Evolutionary conservation across 257 asterid genomes (phyloP), one percentile per base, ranked within the genome.

Genomic region (Solanum lycopersicoides): DNA sequence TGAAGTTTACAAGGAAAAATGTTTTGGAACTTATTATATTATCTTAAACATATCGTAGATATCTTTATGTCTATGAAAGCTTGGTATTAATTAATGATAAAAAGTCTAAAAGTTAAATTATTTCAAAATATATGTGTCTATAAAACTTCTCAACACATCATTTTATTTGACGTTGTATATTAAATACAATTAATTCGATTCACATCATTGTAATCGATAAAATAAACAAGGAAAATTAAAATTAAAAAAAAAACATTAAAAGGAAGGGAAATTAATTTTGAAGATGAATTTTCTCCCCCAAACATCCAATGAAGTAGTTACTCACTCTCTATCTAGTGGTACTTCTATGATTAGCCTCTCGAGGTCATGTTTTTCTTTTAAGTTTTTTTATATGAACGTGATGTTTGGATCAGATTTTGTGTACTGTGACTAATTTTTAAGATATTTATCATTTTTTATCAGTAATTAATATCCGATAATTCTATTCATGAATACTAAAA

Each of bases 381-480:
- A 4, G 1, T 53, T 50, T 47, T 53, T 53, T 53, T 53, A 1
- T 6, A 53, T 53, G 63, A 53, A 53, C 1, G 10, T 53, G 63
- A 53, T 53, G 63, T 53, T 53, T 53, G 63, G 10, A 16, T 53
- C 10, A 53, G 7, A 0, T 53, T 53, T 16, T 53, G n/a, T 16
- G 10, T 16, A 53, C 0, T 9, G 20, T 6, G 23, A 0, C 0
- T 16, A 53, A 16, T 2, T 53, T 1, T 53, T 2, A 3, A 2
- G 0, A 53, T 53, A 8, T 53, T 53, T 53, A 53, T 53, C 4
- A 53, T 23, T 3, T 53, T 53, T 8, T 7, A 53, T 53, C 63
- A 2, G 0, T 3, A 16, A 6, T 1, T 16, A 53, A 53, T 53
- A 53, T 53, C 23, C 6, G 0, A 3, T 16, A 53, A 53, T 1